These are phyloP conservation scores for Colletotrichum sp. DNA, from an alignment of 2,329 filamentous ascomycete genomes.

Conservation along the genomic window DNA sequence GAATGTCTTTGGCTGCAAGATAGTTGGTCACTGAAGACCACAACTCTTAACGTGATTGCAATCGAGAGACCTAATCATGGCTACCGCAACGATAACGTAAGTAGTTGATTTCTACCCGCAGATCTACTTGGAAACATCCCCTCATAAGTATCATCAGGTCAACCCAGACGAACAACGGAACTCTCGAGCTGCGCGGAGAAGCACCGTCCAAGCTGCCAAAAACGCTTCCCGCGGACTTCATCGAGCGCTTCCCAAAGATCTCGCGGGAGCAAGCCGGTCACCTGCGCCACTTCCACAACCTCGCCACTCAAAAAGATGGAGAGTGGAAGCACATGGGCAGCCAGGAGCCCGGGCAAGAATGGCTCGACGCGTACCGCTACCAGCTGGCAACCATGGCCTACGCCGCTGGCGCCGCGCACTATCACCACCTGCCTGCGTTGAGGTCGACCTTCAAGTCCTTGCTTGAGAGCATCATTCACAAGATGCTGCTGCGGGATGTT, in stretches of 20 bases:
- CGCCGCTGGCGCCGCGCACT: slow-evolving; percentile 39
- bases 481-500: slow-evolving; percentile 45
- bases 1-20: rapidly evolving
- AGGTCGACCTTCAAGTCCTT: slow-evolving; percentile 37
- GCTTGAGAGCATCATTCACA: slow-evolving; percentile 38
- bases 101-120: background rate
- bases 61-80: background rate
- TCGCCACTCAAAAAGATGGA: slow-evolving; percentile 29
- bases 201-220: background rate
- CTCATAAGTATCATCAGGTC: background rate
- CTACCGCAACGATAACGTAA: background rate
- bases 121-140: rapidly evolving
- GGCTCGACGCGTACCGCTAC: slow-evolving; percentile 39
- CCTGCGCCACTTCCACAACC: slow-evolving; percentile 40
- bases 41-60: rapidly evolving
- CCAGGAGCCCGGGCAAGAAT: slow-evolving; percentile 42
- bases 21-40: rapidly evolving
- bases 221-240: background rate
- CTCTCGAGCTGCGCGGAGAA: rapidly evolving
- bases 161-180: background rate
- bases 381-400: slow-evolving; percentile 47
- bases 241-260: slow-evolving; percentile 18
- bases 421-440: slow-evolving; percentile 39
- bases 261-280: slow-evolving; percentile 34
- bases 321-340: slow-evolving; percentile 37